Conservation (phyloP, 805 yeast species). For the Teunomyces aglyptinius region DNA sequence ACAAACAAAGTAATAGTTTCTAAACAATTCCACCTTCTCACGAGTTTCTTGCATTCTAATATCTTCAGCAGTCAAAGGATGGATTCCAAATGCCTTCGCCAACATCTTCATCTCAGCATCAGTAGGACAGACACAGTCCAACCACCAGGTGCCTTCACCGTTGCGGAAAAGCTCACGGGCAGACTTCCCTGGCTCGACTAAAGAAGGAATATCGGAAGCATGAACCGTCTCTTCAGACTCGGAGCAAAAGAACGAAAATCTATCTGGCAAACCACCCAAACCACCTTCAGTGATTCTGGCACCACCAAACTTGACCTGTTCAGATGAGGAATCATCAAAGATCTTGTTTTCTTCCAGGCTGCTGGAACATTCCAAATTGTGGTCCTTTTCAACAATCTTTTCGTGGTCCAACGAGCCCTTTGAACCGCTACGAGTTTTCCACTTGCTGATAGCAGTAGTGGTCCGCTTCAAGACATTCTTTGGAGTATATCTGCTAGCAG, state of each 20-base stretch:
- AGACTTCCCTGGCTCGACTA: constrained; percentile 19
- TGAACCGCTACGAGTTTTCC: constrained; percentile 1
- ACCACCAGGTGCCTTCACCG: constrained; percentile 43
- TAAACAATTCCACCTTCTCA: constrained; percentile 93
- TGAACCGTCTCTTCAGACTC: constrained; percentile 28
- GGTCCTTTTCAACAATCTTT: constrained; percentile 15
- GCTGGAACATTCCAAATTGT: constrained; percentile 19
- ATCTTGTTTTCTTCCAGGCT: constrained; percentile 7
- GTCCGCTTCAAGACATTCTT: constrained; percentile 26
- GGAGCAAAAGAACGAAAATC: constrained; percentile 26
- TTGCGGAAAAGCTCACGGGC: constrained; percentile 22
- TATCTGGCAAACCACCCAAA: constrained; percentile 51
- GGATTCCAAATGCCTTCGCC: constrained; percentile 93
- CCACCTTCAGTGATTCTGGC: constrained; percentile 31
- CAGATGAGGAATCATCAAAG: constrained; percentile 22
- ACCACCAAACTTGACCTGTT: constrained; percentile 41
- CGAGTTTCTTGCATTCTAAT: constrained; percentile 94
- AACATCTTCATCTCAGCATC: constrained; percentile 91
- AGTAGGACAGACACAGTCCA: constrained; percentile 91
- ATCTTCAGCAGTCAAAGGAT: constrained; percentile 97
- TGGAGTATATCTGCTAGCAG: constrained; percentile 67
- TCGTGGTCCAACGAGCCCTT: too few species aligned
- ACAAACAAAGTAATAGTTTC: constrained; percentile 88
- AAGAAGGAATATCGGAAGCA: constrained; percentile 25
- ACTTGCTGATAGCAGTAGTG: constrained; percentile 3